Conservation (phyloP, 2,329 filamentous ascomycete genomes). For the Aureobasidium lini region DNA sequence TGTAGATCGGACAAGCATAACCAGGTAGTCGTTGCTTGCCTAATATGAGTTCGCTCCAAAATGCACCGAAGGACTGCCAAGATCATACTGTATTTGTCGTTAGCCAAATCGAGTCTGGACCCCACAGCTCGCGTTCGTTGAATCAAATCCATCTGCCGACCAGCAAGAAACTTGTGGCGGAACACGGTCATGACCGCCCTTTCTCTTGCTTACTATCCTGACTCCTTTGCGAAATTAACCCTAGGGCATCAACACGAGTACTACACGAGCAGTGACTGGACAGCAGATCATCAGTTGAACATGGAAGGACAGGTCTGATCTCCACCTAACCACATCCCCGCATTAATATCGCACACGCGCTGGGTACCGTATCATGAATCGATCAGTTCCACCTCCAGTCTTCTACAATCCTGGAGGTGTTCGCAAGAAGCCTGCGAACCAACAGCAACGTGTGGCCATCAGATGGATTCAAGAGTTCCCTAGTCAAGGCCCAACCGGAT, state of each 20-base stretch:
- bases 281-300: not conserved
- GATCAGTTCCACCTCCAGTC: not conserved
- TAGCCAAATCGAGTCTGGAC: not conserved
- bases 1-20: too few relatives aligned
- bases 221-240: not conserved
- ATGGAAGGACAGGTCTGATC: not conserved
- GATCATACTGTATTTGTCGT: not conserved
- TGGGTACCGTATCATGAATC: not conserved
- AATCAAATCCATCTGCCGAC: not conserved
- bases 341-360: not conserved
- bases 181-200: not conserved
- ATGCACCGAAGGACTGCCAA: not conserved
- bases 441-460: not conserved
- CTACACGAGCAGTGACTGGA: not conserved
- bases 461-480: conserved; percentile 11
- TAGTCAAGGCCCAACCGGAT: not conserved
- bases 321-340: not conserved
- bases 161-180: not conserved
- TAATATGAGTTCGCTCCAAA: not conserved
- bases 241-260: not conserved
- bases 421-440: not conserved
- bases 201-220: not conserved
- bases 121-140: not conserved
- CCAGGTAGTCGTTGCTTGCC: too few relatives aligned
- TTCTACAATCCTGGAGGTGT: conserved; percentile 1